A percentile compares a stretch with the other conserved stretches of the same genome.
Evolutionary conservation across 805 yeast species (phyloP).

Genomic region (Nakazawaea ambrosiae): DNA sequence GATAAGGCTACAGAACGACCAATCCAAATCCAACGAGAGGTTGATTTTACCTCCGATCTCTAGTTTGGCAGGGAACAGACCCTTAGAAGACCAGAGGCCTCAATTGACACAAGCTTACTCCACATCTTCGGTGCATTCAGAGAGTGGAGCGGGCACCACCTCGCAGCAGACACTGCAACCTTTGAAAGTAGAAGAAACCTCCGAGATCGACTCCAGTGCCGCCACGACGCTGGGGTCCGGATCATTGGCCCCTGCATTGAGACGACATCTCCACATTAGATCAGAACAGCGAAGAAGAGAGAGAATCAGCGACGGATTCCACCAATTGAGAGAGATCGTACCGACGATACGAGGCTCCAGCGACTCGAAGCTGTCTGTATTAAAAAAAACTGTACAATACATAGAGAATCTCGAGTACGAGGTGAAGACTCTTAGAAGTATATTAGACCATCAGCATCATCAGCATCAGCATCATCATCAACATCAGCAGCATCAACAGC

Average conservation of each 20-base stretch:
- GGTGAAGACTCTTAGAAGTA: slow-evolving; percentile 15
- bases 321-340: slow-evolving; percentile 28
- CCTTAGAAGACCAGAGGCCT: too few species aligned
- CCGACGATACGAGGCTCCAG: slow-evolving; percentile 33
- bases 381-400: slow-evolving; percentile 35
- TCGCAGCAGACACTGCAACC: too few species aligned
- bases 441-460: slow-evolving; percentile 13
- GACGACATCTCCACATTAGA: slow-evolving; percentile 33
- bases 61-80: too few species aligned
- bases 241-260: slow-evolving; percentile 10
- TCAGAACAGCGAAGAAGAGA: slow-evolving; percentile 41
- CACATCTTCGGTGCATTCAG: too few species aligned
- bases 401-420: slow-evolving; percentile 30
- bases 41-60: slow-evolving; percentile 1
- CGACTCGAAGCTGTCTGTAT: slow-evolving; percentile 38
- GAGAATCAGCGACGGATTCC: slow-evolving; percentile 38
- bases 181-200: neutral
- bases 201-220: neutral
- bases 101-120: too few species aligned
- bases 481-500: slow-evolving; percentile 7
- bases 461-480: slow-evolving; percentile 9
- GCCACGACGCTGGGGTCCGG: too few species aligned
- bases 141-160: too few species aligned
- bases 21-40: too few species aligned
- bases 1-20: too few species aligned